A percentile compares a stretch with the other conserved stretches of the same genome.
These are phyloP conservation scores for Penicillium argentinense DNA, from an alignment of 495 filamentous ascomycete genomes.

Conservation along the genomic window DNA sequence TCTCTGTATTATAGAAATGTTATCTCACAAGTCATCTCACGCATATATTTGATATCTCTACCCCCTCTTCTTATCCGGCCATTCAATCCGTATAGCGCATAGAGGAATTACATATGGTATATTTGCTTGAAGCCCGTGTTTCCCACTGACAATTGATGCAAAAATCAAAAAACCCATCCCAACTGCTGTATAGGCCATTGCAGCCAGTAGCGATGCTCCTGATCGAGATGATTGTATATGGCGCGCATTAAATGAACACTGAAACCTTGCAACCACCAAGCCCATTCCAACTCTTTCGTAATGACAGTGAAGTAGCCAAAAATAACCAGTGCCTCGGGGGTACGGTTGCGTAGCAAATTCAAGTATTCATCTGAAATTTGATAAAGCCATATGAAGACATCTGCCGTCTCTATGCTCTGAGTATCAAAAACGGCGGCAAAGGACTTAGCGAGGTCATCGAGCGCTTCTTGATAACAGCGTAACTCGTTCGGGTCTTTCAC, in stretches of 20 bases:
- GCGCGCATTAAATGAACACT: constrained; percentile 33
- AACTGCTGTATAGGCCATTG: constrained; percentile 44
- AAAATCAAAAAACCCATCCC: constrained; percentile 31
- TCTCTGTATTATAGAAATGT: constrained; percentile 43
- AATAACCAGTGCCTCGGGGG: constrained; percentile 38
- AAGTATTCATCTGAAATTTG: constrained; percentile 29
- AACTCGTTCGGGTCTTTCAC: constrained; percentile 7
- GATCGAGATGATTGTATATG: constrained; percentile 35
- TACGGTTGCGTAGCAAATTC: constrained; percentile 27
- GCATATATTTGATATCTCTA: too few species aligned
- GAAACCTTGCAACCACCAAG: constrained; percentile 43
- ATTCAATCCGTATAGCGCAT: too few species aligned
- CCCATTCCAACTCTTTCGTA: constrained; percentile 30
- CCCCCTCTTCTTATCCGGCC: too few species aligned
- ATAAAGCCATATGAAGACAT: constrained; percentile 42
- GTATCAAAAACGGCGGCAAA: constrained; percentile 8
- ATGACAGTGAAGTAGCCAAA: constrained; percentile 43
- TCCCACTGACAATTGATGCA: too few species aligned
- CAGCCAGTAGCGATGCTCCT: constrained; percentile 41
- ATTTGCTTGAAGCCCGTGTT: too few species aligned
- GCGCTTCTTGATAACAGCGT: constrained; percentile 7
- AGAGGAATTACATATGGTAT: too few species aligned
- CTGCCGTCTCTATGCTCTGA: constrained; percentile 14
- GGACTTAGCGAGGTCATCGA: constrained; percentile 14
- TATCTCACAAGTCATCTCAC: constrained; percentile 16